Conservation (phyloP, 176 grass and related monocot species). For the Musa schizocarpa region DNA sequence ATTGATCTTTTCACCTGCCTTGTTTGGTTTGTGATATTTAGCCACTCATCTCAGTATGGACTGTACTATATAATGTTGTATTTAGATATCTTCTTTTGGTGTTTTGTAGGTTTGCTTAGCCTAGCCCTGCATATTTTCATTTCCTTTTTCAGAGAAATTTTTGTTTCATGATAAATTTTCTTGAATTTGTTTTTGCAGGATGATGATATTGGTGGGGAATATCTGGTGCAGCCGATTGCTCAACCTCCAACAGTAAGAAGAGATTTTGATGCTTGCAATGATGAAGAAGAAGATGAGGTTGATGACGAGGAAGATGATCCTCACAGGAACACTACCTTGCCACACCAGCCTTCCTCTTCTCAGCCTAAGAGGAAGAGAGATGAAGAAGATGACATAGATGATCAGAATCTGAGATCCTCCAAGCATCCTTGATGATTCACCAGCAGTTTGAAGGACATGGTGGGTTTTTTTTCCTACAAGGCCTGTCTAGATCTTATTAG, state of each 20-base stretch:
- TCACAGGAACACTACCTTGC: slow-evolving; percentile 20
- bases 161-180: not conserved
- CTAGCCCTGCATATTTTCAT: too few species aligned
- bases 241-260: slow-evolving; percentile 29
- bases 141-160: too few species aligned
- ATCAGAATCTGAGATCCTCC: slow-evolving; percentile 48
- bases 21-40: too few species aligned
- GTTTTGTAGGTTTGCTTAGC: too few species aligned
- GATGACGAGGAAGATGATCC: slow-evolving; percentile 53
- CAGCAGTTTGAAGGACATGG: not conserved
- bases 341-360: slow-evolving; percentile 35
- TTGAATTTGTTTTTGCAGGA: slow-evolving; percentile 35
- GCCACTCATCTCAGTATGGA: too few species aligned
- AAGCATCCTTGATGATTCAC: slow-evolving; percentile 43
- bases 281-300: slow-evolving; percentile 42
- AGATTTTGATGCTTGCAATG: slow-evolving; percentile 17
- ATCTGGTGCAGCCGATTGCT: slow-evolving; percentile 62
- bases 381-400: slow-evolving; percentile 28
- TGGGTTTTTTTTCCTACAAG: slow-evolving; percentile 16
- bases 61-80: too few species aligned
- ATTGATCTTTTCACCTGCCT: too few species aligned
- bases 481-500: slow-evolving; percentile 10
- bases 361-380: slow-evolving; percentile 54
- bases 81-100: too few species aligned
- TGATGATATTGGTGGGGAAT: slow-evolving; percentile 56